Evolutionary conservation across 1,139 yeast genomes (phyloP), one percentile per base, ranked within the genome.

Genomic region (Starmera stellimalicola): DNA sequence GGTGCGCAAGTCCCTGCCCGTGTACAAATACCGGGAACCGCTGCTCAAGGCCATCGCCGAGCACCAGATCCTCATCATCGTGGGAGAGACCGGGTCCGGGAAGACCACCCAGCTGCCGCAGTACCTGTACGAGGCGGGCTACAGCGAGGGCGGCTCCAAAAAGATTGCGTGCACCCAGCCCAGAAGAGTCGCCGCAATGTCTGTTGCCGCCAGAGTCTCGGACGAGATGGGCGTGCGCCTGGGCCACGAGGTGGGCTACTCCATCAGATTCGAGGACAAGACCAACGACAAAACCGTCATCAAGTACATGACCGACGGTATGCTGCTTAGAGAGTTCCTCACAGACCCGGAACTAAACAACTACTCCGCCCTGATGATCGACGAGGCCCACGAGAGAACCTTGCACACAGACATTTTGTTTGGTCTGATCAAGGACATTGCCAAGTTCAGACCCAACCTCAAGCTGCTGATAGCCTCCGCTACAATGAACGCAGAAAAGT

Each of bases 11-110:
- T 73, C 85, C 0, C 60, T 91, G 16, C 98, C 98, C 0, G 95
- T 88, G 1, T 84, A 63, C 48, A 60, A 67, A 34, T 80, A 73
- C 58, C 64, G 85, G 35, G 62, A 69, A 2, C 66, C 73, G 33
- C 67, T 91, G 19, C 55, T 91, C n/a, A 65, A 68, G 0, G 75
- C 85, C 0, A 68, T 91, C 3, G 52, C 55, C 16, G 58, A 69
- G 12, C 73, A 82, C 47, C 95, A 85, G 50, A 80, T 88, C 23
- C 52, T 88, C 26, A 81, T 91, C 28, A 81, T 91, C 31, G 95
- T 91, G 24, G 98, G 98, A 39, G 97, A 91, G 53, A 91, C 98
- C 0, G 98, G 98, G 31, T 87, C 96, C 0, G 98, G 98, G 47
- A 91, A 91, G 49, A 91, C 98, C 0, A 91, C 98, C 0, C 96